Evolutionary conservation across 768 basidiomycete genomes (phyloP), one percentile per base, ranked within the genome.

Genomic region (Rossbeevera mucosa): DNA sequence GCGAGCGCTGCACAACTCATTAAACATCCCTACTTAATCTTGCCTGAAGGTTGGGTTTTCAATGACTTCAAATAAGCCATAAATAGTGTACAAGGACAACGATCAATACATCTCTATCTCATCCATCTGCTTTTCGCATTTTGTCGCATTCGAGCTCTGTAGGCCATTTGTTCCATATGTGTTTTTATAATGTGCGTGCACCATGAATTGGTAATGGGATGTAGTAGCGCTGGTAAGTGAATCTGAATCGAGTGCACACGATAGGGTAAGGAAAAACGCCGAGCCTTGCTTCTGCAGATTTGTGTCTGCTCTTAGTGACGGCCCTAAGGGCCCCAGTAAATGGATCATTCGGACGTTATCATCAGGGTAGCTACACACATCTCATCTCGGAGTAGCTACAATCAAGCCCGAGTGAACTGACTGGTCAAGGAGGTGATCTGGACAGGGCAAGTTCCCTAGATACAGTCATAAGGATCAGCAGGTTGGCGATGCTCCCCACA

Each of bases 1-100:
- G 88, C 93, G 2, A 81, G 74, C 24, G 88, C 93, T 29, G 74
- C 81, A 30, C 90, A 91, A 62, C 79, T 95, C 52, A 80, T 87
- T 55, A 76, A 77, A 57, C 92, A 96, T 71, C 80, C 79, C 36
- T 96, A 90, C 74, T 80, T 93, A 47, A 72, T 70, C 60, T 79
- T 91, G 53, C 81, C 85, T 53, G 77, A 76, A 44, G 85, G 78
- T 52, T 93, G 91, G 90, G 71, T 73, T 53, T 93, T 93, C 75
- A 80, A 75, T 58, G 83, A 82, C 59, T 72, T 69, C 59, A 69
- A 69, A 53, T 69, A 56, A 53, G 49, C 48, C 41, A 41, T 42
- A 47, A 48, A 48, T 41, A 51, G 52, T 52, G 40, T 42, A 47
- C 43, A 52, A 46, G 58, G 58, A 68, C 64, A 53, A 20, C 9